These are phyloP conservation scores for Candida chauliodis DNA, from an alignment of 805 yeast genomes.

Conservation along the genomic window DNA sequence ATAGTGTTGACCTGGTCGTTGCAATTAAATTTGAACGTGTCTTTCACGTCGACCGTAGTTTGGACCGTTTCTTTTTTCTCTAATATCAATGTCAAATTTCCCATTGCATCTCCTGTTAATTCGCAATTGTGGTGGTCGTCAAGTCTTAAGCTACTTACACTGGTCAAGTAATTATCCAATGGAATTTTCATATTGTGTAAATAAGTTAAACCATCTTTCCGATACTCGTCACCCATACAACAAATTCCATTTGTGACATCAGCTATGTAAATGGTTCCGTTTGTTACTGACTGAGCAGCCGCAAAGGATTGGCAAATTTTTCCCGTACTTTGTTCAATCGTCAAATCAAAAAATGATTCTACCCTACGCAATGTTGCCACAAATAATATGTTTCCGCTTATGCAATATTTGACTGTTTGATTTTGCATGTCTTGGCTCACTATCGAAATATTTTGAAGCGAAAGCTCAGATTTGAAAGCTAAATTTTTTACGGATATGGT, in stretches of 20 bases:
- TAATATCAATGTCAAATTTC: constrained; percentile 4
- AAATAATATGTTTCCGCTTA: constrained; percentile 1
- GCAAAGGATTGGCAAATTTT: constrained; percentile 1
- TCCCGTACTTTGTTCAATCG: neutral
- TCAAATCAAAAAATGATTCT: neutral
- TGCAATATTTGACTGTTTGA: neutral
- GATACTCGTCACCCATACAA: neutral
- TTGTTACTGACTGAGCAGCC: neutral
- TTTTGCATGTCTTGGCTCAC: neutral
- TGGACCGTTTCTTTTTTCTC: neutral
- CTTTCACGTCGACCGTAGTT: neutral
- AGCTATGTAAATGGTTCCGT: neutral
- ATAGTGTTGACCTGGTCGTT: constrained; percentile 9
- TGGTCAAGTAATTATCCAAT: neutral
- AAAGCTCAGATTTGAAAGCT: neutral
- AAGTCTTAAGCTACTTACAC: neutral
- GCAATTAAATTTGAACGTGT: constrained; percentile 1
- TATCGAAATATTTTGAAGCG: constrained; percentile 1
- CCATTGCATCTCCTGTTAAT: constrained; percentile 8
- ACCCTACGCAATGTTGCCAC: neutral
- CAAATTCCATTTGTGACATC: constrained; percentile 1
- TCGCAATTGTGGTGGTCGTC: neutral
- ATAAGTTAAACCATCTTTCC: neutral
- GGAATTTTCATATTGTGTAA: neutral
- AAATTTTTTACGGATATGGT: neutral